Percentiles rank a stretch among this genome's conserved stretches.
Conservation (phyloP, 176 grass and related monocot genomes). For the Aechmea fasciata region DNA sequence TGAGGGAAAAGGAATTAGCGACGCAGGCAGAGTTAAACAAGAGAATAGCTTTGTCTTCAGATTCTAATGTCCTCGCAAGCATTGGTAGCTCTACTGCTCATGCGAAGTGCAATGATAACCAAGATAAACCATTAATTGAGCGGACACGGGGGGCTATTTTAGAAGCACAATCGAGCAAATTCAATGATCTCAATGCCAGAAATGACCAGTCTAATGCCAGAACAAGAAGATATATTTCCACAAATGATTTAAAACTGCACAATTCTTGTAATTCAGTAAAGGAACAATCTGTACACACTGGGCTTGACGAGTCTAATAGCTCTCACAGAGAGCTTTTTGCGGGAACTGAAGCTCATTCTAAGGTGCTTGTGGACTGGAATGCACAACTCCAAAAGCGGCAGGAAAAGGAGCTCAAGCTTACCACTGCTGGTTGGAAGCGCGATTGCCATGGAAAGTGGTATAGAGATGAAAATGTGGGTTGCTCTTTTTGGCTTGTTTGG, state of each 20-base stretch:
- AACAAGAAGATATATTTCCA: slow-evolving; percentile 9
- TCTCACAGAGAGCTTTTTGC: slow-evolving; percentile 6
- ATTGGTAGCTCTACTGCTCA: slow-evolving; percentile 2
- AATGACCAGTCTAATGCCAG: slow-evolving; percentile 14
- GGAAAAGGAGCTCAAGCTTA: slow-evolving; percentile 63
- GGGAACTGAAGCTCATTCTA: slow-evolving; percentile 15
- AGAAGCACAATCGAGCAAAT: slow-evolving; percentile 45
- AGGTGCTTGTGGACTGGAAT: slow-evolving; percentile 27
- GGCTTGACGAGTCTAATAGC: slow-evolving; percentile 8
- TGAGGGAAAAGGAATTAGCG: slow-evolving; percentile 43
- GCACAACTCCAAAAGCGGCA: slow-evolving; percentile 16
- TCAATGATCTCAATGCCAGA: slow-evolving; percentile 24
- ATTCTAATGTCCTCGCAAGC: slow-evolving; percentile 26
- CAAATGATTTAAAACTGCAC: slow-evolving; percentile 1
- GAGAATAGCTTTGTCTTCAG: slow-evolving; percentile 45
- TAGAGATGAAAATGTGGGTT: slow-evolving; percentile 69
- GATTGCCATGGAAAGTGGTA: slow-evolving; percentile 76
- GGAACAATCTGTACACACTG: slow-evolving; percentile 6
- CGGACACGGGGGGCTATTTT: slow-evolving; percentile 43
- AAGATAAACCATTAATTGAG: slow-evolving; percentile 50
- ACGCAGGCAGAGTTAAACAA: slow-evolving; percentile 53
- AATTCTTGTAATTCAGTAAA: slow-evolving; percentile 9
- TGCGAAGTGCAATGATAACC: slow-evolving; percentile 6
- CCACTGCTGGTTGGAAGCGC: slow-evolving; percentile 52
- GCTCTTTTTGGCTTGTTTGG: background rate